Conservation (phyloP, 2,329 filamentous ascomycete species). For the Curvularia spicifera region DNA sequence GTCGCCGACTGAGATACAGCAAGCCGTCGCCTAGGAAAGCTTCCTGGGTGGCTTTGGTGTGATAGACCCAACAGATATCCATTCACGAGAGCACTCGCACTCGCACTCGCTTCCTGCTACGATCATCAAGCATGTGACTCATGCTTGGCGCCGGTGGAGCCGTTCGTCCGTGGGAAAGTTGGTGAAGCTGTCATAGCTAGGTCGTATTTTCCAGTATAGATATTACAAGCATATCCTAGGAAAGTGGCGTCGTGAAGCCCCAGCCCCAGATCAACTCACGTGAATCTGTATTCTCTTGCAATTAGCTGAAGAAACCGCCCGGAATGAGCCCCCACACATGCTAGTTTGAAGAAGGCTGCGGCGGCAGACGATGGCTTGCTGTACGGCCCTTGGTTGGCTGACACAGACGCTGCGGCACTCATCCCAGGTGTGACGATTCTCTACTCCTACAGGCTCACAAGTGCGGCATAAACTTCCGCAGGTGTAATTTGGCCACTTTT, state of each 20-base stretch:
- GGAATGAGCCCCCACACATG: not conserved
- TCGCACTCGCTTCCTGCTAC: not conserved
- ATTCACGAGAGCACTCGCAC: not conserved
- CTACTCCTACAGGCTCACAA: not conserved
- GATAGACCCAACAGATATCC: not conserved
- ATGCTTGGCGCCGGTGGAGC: not conserved
- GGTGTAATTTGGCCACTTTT: not conserved
- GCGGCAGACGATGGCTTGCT: conserved; percentile 2
- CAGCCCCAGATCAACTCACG: not conserved
- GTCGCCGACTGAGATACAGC: not conserved
- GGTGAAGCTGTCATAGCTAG: not conserved
- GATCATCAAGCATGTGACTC: no score
- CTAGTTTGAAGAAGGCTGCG: conserved; percentile 3
- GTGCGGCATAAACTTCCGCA: not conserved
- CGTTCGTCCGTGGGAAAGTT: not conserved
- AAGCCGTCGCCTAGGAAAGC: not conserved
- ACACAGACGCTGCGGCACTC: conserved; percentile 15
- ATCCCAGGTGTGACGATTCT: conserved; percentile 2
- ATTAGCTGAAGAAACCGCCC: not conserved
- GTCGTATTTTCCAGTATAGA: not conserved
- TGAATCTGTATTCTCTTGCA: not conserved
- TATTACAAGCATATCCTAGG: conserved; percentile 5
- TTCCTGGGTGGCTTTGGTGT: not conserved
- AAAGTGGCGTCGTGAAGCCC: not conserved
- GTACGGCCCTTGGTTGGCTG: conserved; percentile 7